Evolutionary conservation across 768 basidiomycete genomes (phyloP).

Genomic region (Naganishia antarctica): DNA sequence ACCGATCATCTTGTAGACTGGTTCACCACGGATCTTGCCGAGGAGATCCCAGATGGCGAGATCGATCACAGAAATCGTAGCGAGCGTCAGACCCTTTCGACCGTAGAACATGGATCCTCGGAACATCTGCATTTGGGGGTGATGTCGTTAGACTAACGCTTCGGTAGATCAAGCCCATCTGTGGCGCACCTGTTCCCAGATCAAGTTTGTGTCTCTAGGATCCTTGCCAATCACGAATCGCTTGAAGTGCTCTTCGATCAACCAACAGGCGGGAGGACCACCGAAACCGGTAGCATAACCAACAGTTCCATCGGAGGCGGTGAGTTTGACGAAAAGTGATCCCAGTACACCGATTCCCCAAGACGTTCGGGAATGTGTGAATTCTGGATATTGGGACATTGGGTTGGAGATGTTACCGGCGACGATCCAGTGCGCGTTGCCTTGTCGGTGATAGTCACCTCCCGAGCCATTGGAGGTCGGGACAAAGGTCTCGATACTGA

Average conservation of each 20-base stretch:
- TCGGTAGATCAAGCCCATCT: not conserved
- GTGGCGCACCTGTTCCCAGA: slow-evolving; percentile 48
- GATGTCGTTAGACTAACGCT: too few relatives aligned
- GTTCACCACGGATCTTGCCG: slow-evolving; percentile 51
- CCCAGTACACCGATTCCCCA: slow-evolving; percentile 53
- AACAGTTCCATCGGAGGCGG: slow-evolving; percentile 50
- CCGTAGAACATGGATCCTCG: slow-evolving; percentile 51
- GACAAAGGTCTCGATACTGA: slow-evolving; percentile 49
- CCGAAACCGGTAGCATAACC: slow-evolving; percentile 51
- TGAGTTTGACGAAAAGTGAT: slow-evolving; percentile 50
- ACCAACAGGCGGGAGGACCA: slow-evolving; percentile 50
- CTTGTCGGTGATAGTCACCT: slow-evolving; percentile 49
- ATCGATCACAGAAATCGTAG: slow-evolving; percentile 51
- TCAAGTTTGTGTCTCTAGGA: slow-evolving; percentile 50
- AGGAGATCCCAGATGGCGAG: slow-evolving; percentile 51
- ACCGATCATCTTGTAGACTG: slow-evolving; percentile 52
- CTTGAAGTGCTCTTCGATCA: slow-evolving; percentile 52
- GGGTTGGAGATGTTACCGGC: slow-evolving; percentile 49
- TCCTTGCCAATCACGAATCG: slow-evolving; percentile 51
- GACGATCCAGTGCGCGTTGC: slow-evolving; percentile 48
- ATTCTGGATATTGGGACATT: slow-evolving; percentile 49
- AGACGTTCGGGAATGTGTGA: slow-evolving; percentile 44
- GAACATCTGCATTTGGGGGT: slow-evolving; percentile 33
- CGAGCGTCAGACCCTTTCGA: slow-evolving; percentile 49
- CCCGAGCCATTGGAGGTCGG: slow-evolving; percentile 49